Percentiles rank a stretch among this genome's conserved stretches.
Conservation (phyloP, 2,329 filamentous ascomycete genomes). For the Lizonia empirigonia region DNA sequence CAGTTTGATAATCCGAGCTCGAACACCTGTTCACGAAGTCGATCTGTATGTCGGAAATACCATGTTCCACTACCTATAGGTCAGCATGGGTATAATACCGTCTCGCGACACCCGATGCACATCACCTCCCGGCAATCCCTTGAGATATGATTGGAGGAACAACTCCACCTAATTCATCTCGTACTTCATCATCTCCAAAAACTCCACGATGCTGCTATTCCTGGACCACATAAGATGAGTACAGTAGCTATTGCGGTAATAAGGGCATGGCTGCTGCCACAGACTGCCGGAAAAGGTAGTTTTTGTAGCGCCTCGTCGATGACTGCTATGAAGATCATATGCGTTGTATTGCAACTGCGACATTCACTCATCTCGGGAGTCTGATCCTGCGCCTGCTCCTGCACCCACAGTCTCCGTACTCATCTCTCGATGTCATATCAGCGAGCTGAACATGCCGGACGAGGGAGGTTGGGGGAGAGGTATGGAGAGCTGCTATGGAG, state of each 20-base stretch:
- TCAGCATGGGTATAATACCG: conserved; percentile 16
- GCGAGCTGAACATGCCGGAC: conserved; percentile 9
- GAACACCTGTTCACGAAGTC: conserved; percentile 14
- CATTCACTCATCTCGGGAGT: neutral
- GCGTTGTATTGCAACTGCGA: conserved; percentile 11
- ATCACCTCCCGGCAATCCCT: conserved; percentile 1
- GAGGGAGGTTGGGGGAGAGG: neutral
- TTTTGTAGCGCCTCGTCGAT: conserved; percentile 4
- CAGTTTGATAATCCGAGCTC: neutral
- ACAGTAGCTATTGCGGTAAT: conserved; percentile 12
- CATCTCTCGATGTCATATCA: conserved; percentile 1
- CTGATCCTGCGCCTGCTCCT: neutral
- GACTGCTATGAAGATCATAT: conserved; percentile 14
- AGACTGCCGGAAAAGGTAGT: conserved; percentile 11
- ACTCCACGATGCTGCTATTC: conserved; percentile 14
- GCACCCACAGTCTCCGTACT: conserved; percentile 13
- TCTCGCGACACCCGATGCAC: conserved; percentile 20
- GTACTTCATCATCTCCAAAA: conserved; percentile 13
- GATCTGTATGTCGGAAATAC: conserved; percentile 9
- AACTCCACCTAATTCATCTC: conserved; percentile 6
- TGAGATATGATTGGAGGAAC: conserved; percentile 14
- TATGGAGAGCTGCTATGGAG: conserved; percentile 13
- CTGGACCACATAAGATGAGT: conserved; percentile 10
- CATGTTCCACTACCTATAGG: conserved; percentile 15
- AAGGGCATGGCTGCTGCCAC: conserved; percentile 5